Evolutionary conservation across 1,284 basidiomycete species (phyloP), one percentile per base, ranked within the genome.

Genomic region (Apiotrichum veenhuisii): DNA sequence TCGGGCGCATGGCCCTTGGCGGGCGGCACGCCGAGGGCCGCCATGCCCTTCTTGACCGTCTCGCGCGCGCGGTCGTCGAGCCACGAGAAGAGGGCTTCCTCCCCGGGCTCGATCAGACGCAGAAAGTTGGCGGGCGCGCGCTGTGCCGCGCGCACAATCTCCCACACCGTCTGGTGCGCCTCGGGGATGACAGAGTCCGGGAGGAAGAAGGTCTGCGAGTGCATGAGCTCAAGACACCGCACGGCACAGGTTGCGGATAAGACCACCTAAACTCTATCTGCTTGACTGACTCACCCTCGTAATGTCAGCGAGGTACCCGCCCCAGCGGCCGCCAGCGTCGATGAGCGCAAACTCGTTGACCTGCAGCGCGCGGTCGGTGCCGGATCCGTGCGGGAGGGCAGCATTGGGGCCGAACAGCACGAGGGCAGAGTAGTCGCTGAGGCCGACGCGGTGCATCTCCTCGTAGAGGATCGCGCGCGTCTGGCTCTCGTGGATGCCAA

Each of bases 321-420:
- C 83, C 50, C 91, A 79, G 10, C 79, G 77, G 1, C 84, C 88
- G 7, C 84, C 87, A 52, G 84, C 83, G 70, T 93, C 90, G 56
- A 92, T 86, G n/a, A 93, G 80, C 15, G 85, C 82, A 58, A 89
- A 82, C 63, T 93, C 89, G 12, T 80, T 69, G 49, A 74, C 68
- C 1, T 75, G 75, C 5, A 91, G 79, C 2, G 68, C 67, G 25
- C 85, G 82, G 65, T 91, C 86, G 0, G 84, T 85, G 1, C 88
- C 88, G 26, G 81, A 80, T 3, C 89, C 91, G 70, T 93, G 90
- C 3, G 89, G 90, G 20, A 91, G 81, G 0, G 89, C 89, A 1
- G 89, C 90, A 62, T 91, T 88, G 63, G 88, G 85, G 65, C 89
- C 89, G 67, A 93, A 91, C 20, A 91, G 79, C 0, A 87, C 84